phyloP scores from a whole-genome alignment of 306 rosid species.

The Prunus davidiana region DNA sequence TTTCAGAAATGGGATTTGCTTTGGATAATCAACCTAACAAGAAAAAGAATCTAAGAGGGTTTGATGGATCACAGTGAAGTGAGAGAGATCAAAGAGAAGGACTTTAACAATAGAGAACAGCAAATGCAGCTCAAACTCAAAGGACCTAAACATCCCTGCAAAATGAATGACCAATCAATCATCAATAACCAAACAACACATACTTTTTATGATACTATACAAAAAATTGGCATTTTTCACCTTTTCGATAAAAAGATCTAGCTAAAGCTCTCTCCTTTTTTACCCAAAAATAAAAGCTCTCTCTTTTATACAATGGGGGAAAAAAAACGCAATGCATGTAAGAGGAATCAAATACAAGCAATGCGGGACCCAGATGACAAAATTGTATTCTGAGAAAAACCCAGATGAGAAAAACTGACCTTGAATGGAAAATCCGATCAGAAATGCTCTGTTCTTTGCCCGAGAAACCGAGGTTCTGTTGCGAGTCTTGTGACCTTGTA shows the following conservation, averaged over 20 bases:
- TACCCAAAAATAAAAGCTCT: not conserved
- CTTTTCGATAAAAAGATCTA: conserved; percentile 1
- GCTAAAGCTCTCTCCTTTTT: too few relatives aligned
- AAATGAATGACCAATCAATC: conserved; percentile 21
- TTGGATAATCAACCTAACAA: not conserved
- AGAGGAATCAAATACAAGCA: conserved; percentile 3
- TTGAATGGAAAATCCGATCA: conserved; percentile 7
- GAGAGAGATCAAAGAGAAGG: not conserved
- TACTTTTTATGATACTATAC: not conserved
- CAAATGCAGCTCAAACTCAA: conserved; percentile 14
- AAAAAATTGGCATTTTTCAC: conserved; percentile 7
- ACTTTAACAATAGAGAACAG: conserved; percentile 4
- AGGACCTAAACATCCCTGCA: conserved; percentile 27
- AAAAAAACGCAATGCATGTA: not conserved
- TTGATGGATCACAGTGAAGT: not conserved
- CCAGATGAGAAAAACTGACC: conserved; percentile 22
- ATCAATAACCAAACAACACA: not conserved
- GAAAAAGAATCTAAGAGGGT: not conserved
- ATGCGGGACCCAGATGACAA: conserved; percentile 2
- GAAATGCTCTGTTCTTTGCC: not conserved
- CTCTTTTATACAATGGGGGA: not conserved
- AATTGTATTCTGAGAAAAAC: not conserved
- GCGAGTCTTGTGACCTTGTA: not conserved
- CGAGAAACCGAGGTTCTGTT: not conserved
- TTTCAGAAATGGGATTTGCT: not conserved